phyloP scores from a whole-genome alignment of 805 yeast genomes.

The Komagataella kurtzmanii region DNA sequence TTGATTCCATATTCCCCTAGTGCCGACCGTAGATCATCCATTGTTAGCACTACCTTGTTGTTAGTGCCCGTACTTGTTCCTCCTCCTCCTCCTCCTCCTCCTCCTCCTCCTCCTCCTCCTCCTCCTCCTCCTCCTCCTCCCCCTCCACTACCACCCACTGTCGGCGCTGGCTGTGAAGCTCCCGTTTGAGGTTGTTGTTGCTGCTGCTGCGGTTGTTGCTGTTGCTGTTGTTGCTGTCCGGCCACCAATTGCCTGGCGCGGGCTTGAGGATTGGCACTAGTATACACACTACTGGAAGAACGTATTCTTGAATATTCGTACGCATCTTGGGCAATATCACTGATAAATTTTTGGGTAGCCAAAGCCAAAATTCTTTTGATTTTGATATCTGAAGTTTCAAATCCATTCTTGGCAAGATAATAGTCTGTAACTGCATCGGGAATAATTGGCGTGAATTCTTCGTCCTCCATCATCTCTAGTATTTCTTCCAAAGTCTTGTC shows the following conservation, averaged over 20 bases:
- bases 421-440: slow-evolving; percentile 96
- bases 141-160: slow-evolving; percentile 4
- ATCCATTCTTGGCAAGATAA: slow-evolving; percentile 75
- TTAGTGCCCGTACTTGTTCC: slow-evolving; percentile 8
- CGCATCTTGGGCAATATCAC: slow-evolving; percentile 93
- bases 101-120: slow-evolving; percentile 8
- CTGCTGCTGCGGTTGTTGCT: slow-evolving; percentile 6
- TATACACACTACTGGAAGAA: slow-evolving; percentile 76
- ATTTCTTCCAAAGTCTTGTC: slow-evolving; percentile 80
- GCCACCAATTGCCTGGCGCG: slow-evolving; percentile 69
- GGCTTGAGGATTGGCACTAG: slow-evolving; percentile 74
- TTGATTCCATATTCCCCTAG: slow-evolving; percentile 76
- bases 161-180: neutral
- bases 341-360: slow-evolving; percentile 91
- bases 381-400: slow-evolving; percentile 64
- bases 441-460: slow-evolving; percentile 87
- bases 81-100: slow-evolving; percentile 6
- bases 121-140: slow-evolving; percentile 8
- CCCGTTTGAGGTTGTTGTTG: slow-evolving; percentile 7
- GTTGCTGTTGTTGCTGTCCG: slow-evolving; percentile 30
- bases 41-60: slow-evolving; percentile 69
- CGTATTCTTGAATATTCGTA: slow-evolving; percentile 90
- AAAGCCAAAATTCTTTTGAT: slow-evolving; percentile 77
- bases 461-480: slow-evolving; percentile 82
- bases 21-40: slow-evolving; percentile 89